These are phyloP conservation scores for Plicaturopsis crispa DNA, from an alignment of 768 basidiomycete genomes.

Conservation along the genomic window DNA sequence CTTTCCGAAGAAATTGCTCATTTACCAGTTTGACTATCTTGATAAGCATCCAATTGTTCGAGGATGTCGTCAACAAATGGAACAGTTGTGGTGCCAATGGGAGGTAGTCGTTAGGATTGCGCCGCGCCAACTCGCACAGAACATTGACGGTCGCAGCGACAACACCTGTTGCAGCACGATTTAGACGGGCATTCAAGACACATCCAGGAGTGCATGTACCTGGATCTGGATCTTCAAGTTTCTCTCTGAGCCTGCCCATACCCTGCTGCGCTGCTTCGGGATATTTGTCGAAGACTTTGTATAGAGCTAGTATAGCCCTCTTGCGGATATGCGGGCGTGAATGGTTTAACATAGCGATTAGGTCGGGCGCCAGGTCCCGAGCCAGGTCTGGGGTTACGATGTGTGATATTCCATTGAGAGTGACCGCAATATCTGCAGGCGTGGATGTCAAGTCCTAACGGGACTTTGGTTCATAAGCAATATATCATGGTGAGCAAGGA, in stretches of 20 bases:
- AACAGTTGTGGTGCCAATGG: conserved; percentile 89
- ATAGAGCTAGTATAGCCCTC: conserved; percentile 79
- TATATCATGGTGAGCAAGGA: conserved; percentile 4
- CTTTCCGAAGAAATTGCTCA: neutral
- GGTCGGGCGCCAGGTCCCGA: conserved; percentile 82
- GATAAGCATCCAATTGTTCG: conserved; percentile 99
- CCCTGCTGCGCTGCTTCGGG: conserved; percentile 69
- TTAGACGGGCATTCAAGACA: too few relatives aligned
- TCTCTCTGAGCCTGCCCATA: conserved; percentile 67
- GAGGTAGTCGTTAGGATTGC: conserved; percentile 74
- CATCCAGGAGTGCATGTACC: too few relatives aligned
- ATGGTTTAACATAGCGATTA: conserved; percentile 83
- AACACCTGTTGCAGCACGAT: conserved; percentile 61
- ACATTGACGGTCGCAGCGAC: conserved; percentile 93
- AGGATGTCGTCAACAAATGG: conserved; percentile 85
- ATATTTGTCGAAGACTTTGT: conserved; percentile 73
- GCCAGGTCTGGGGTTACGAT: conserved; percentile 84
- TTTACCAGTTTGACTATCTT: conserved; percentile 92
- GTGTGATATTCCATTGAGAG: conserved; percentile 76
- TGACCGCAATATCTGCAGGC: conserved; percentile 67
- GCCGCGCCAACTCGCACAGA: conserved; percentile 83
- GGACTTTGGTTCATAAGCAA: conserved; percentile 6
- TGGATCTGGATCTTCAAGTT: conserved; percentile 70
- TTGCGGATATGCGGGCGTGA: conserved; percentile 86
- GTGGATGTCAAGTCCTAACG: conserved; percentile 71